phyloP scores from a whole-genome alignment of 2,329 filamentous ascomycete genomes.

The Fusarium foetens region DNA sequence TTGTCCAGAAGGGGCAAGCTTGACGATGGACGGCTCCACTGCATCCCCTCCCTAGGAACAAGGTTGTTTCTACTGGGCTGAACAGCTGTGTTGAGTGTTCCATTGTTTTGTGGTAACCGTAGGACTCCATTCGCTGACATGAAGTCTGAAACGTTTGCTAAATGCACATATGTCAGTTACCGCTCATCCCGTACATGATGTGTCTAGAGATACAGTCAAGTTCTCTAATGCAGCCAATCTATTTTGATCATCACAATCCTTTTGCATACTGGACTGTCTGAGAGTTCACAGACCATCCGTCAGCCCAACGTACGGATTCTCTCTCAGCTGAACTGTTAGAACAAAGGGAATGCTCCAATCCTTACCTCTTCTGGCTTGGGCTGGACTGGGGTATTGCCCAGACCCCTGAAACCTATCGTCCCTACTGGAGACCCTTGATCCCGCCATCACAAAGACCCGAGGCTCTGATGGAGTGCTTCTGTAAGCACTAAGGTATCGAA shows the following conservation, averaged over 20 bases:
- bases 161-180: not conserved
- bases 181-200: not conserved
- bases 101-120: not conserved
- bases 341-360: constrained; percentile 4
- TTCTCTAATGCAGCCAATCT: not conserved
- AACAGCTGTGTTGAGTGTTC: not conserved
- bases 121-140: constrained; percentile 5
- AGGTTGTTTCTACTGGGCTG: constrained; percentile 25
- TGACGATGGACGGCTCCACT: constrained; percentile 1
- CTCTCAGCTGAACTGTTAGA: constrained; percentile 23
- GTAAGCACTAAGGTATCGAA: constrained; percentile 21
- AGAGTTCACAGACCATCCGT: not conserved
- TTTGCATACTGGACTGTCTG: not conserved
- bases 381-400: constrained; percentile 6
- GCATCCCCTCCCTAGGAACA: not conserved
- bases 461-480: constrained; percentile 3
- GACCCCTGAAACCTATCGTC: constrained; percentile 24
- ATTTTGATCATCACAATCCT: not conserved
- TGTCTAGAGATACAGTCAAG: not conserved
- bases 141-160: constrained; percentile 9
- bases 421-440: constrained; percentile 21
- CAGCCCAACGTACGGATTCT: constrained; percentile 14
- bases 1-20: constrained; percentile 9
- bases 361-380: constrained; percentile 14
- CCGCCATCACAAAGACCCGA: constrained; percentile 7